Evolutionary conservation across 1,284 basidiomycete genomes (phyloP).

Genomic region (Tilletia horrida): DNA sequence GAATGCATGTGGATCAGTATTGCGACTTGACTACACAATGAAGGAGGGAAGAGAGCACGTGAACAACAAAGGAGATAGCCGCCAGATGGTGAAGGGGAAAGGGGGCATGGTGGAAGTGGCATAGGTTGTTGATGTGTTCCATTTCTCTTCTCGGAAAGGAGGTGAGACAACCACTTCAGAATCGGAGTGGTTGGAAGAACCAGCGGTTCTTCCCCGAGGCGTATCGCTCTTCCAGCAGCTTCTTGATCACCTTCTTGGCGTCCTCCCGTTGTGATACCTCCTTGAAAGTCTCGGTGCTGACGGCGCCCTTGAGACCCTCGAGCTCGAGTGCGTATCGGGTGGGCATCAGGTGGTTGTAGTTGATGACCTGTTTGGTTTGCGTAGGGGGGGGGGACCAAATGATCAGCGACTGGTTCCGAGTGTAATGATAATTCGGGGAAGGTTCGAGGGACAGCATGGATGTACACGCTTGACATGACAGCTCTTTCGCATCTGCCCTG

Average conservation of each 20-base stretch:
- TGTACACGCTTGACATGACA: too few relatives aligned
- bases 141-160: background rate
- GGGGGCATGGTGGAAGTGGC: slow-evolving; percentile 1
- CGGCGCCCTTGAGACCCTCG: slow-evolving; percentile 53
- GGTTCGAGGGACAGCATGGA: too few relatives aligned
- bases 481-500: too few relatives aligned
- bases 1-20: too few relatives aligned
- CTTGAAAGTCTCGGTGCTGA: slow-evolving; percentile 53
- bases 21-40: too few relatives aligned
- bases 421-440: too few relatives aligned
- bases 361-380: slow-evolving; percentile 39
- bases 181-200: slow-evolving; percentile 55
- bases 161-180: slow-evolving; percentile 41
- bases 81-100: background rate
- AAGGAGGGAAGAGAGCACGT: too few relatives aligned
- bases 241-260: slow-evolving; percentile 54
- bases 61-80: too few relatives aligned
- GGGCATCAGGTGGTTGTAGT: slow-evolving; percentile 56
- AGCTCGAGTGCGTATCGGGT: slow-evolving; percentile 55
- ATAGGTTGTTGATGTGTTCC: background rate
- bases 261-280: slow-evolving; percentile 54
- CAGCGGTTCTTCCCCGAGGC: slow-evolving; percentile 54
- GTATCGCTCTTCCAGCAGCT: slow-evolving; percentile 55
- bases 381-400: background rate
- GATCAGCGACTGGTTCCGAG: too few relatives aligned